phyloP scores from a whole-genome alignment of 805 yeast species.

The Pichia manshurica region DNA sequence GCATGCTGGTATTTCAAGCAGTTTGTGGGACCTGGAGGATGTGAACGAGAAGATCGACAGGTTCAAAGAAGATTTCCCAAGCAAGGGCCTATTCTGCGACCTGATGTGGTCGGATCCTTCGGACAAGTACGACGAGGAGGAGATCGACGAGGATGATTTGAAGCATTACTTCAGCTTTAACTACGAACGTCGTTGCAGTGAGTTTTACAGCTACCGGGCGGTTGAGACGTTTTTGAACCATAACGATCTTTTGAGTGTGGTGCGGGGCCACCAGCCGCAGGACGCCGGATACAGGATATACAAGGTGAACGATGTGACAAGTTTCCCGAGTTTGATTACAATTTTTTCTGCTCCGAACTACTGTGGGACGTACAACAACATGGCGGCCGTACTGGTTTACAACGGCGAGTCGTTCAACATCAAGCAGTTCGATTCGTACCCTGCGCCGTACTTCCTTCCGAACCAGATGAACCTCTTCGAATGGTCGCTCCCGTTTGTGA shows the following conservation, averaged over 20 bases:
- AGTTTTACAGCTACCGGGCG: constrained; percentile 79
- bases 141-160: constrained; percentile 19
- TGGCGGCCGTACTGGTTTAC: constrained; percentile 90
- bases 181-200: constrained; percentile 84
- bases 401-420: constrained; percentile 91
- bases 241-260: constrained; percentile 72
- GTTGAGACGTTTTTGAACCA: constrained; percentile 70
- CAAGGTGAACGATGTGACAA: constrained; percentile 68
- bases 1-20: constrained; percentile 94
- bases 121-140: constrained; percentile 69
- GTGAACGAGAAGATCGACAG: constrained; percentile 61
- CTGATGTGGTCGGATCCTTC: constrained; percentile 94
- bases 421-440: constrained; percentile 84
- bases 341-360: constrained; percentile 95
- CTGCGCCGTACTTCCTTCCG: constrained; percentile 96
- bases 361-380: constrained; percentile 85
- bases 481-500: constrained; percentile 96
- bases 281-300: constrained; percentile 97
- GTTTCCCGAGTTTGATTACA: constrained; percentile 85
- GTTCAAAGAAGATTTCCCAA: constrained; percentile 81
- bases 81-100: constrained; percentile 90
- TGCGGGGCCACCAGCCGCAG: constrained; percentile 96
- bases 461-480: constrained; percentile 96
- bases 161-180: constrained; percentile 51
- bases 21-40: constrained; percentile 64